Conservation (phyloP, 2,329 filamentous ascomycete species). For the Botrytis byssoidea region DNA sequence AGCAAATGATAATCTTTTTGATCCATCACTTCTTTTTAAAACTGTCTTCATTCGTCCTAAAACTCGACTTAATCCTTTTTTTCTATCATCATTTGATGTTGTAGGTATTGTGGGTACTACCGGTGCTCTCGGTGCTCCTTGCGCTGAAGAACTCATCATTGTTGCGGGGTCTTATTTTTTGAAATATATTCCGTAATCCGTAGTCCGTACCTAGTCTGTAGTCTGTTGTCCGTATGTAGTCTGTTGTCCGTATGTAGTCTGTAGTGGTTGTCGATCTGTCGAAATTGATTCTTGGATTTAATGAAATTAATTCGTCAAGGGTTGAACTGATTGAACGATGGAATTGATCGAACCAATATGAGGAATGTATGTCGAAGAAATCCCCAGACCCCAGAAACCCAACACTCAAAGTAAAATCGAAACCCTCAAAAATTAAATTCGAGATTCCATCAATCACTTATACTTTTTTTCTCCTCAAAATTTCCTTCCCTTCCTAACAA, state of each 20-base stretch:
- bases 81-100: conserved; percentile 27
- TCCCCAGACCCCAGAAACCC: background rate
- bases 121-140: conserved; percentile 25
- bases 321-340: background rate
- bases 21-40: conserved; percentile 34
- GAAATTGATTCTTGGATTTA: background rate
- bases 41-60: conserved; percentile 36
- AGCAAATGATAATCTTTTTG: conserved; percentile 33
- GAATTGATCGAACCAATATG: background rate
- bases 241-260: background rate
- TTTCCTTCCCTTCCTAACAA: background rate
- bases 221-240: background rate
- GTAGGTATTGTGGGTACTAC: background rate
- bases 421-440: background rate
- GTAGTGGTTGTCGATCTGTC: background rate
- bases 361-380: background rate
- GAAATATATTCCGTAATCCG: background rate
- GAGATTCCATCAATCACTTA: background rate
- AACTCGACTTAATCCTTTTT: conserved; percentile 32
- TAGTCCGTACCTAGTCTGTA: background rate
- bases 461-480: background rate
- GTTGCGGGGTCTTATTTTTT: conserved; percentile 16
- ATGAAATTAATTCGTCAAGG: background rate
- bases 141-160: conserved; percentile 35
- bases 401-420: background rate